phyloP scores from a whole-genome alignment of 768 basidiomycete genomes.

The Galerina sulciceps region DNA sequence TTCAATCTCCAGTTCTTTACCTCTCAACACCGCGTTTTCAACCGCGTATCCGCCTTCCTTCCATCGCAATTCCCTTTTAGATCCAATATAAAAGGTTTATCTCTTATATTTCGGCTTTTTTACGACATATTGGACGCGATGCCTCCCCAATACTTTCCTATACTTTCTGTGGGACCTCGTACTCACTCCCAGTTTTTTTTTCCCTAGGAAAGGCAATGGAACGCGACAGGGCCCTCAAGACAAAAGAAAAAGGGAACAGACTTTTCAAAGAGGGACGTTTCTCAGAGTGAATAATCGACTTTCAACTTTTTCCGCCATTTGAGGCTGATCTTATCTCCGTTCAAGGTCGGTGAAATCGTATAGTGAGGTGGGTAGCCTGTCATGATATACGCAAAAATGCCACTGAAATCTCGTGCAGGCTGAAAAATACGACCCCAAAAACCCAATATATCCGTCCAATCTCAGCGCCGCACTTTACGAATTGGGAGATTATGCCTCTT shows the following conservation, averaged over 20 bases:
- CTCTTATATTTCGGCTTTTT: no score
- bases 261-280: slow-evolving; percentile 27
- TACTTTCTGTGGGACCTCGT: no score
- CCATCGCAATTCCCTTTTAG: no score
- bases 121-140: no score
- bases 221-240: slow-evolving; percentile 8
- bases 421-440: slow-evolving; percentile 19
- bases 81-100: no score
- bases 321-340: background rate
- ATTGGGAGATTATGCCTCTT: slow-evolving; percentile 25
- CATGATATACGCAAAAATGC: no score
- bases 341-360: background rate
- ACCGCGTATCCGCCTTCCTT: no score
- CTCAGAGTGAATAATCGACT: slow-evolving; percentile 16
- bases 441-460: slow-evolving; percentile 29
- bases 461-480: slow-evolving; percentile 34
- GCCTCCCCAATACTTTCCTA: no score
- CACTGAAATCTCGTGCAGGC: slow-evolving; percentile 13
- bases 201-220: background rate
- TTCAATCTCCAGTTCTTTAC: no score
- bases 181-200: no score
- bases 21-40: no score
- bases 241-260: slow-evolving; percentile 30
- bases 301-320: background rate
- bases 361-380: background rate